Evolutionary conservation across 768 basidiomycete species (phyloP).

Genomic region (Cystofilobasidium bisporidii): DNA sequence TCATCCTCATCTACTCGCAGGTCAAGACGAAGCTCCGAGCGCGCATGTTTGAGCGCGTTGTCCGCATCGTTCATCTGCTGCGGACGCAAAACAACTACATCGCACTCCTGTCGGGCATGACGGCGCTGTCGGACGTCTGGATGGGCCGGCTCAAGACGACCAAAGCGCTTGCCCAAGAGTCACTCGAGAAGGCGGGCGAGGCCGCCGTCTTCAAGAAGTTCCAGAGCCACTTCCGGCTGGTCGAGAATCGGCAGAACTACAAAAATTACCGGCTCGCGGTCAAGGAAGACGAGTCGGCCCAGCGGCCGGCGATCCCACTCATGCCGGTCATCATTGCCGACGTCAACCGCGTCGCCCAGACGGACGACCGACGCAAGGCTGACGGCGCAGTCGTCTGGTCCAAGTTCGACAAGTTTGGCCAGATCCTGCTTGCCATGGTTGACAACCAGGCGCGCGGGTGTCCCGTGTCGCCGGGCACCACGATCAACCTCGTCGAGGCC

Average conservation of each 20-base stretch:
- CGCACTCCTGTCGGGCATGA: conserved; percentile 81
- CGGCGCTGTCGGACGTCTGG: conserved; percentile 71
- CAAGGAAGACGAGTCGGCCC: conserved; percentile 53
- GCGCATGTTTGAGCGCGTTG: conserved; percentile 76
- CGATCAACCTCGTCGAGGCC: conserved; percentile 6
- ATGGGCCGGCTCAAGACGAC: conserved; percentile 63
- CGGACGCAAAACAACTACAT: conserved; percentile 85
- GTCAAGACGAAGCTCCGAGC: conserved; percentile 66
- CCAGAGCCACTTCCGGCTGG: conserved; percentile 70
- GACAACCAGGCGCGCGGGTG: conserved; percentile 7
- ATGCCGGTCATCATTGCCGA: conserved; percentile 33
- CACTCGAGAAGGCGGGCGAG: conserved; percentile 49
- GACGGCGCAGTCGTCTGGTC: conserved; percentile 20
- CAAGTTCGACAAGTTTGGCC: conserved; percentile 17
- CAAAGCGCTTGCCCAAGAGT: conserved; percentile 39
- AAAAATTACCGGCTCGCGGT: conserved; percentile 84
- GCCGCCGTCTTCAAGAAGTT: conserved; percentile 65
- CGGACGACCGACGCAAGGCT: conserved; percentile 5
- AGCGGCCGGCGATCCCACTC: conserved; percentile 75
- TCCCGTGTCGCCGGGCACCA: neutral
- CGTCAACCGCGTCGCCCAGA: conserved; percentile 12
- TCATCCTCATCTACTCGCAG: conserved; percentile 80
- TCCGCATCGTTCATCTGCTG: conserved; percentile 69
- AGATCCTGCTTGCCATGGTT: conserved; percentile 5
- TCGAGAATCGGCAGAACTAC: conserved; percentile 72